Base-by-base conservation (phyloP, 139 green algal genomes). In the Chlorella sorokiniana region DNA sequence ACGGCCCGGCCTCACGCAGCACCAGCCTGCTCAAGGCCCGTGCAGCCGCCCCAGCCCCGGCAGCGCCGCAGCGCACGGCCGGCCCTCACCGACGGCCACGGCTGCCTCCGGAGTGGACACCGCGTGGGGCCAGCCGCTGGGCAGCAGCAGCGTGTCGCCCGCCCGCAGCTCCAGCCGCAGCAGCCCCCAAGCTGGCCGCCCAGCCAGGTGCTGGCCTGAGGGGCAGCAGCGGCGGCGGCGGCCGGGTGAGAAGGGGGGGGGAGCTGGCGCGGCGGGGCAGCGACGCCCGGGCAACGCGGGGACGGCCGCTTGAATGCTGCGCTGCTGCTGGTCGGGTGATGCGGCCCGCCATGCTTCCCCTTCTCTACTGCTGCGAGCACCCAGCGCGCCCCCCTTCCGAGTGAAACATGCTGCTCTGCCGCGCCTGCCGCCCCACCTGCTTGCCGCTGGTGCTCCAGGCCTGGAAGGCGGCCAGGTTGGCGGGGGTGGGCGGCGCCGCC, bases 61-160 rank as follows among this genome's bases (percentile, higher is more conserved):
- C 48, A 56, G 48, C 48, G 16, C 48, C 14, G 48, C 16, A 16
- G 16, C 16, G 48, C 48, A 56, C 48, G 16, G 48, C 48, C 11
- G 48, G 48, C 56, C 18, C n/a, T 35, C 74, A 81, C 75, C 59
- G 11, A 79, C 73, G 3, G 85, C 87, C 59, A 92, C 31, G 7
- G 86, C 81, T 61, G 90, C 82, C 44, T 84, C 40, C 0, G 84
- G 82, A 0, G 89, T 93, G 1, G 80, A 80, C 51, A 93, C 89
- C 0, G 88, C 84, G 48, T 93, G 89, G 27, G 84, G 84, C 89
- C 89, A 93, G 4, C 81, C 89, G 40, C 44, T 52, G 38, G 89
- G 89, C 4, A 93, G 79, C n/a, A 93, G 72, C 48, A 93, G 61
- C n/a, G 89, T 92, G 76, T 90, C 85, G 0, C 88, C 88, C 4